phyloP scores from a whole-genome alignment of 192 early-diverging fungal genomes.

The Podila clonocystis region DNA sequence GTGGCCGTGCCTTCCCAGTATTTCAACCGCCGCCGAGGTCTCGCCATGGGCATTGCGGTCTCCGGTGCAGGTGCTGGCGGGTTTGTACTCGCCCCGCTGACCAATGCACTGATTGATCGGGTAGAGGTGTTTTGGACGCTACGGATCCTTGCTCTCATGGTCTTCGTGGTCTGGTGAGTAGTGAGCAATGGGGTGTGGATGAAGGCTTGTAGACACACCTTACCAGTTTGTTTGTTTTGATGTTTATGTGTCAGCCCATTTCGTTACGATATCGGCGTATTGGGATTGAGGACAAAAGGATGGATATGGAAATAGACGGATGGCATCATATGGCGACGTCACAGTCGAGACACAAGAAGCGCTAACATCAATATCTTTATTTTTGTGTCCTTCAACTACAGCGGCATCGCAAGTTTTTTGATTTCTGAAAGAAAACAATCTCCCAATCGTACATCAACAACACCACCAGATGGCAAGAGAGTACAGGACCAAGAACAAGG shows the following conservation, averaged over 20 bases:
- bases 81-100: conserved; percentile 65
- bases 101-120: conserved; percentile 34
- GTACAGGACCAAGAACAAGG: not conserved
- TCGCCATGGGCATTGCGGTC: conserved; percentile 75
- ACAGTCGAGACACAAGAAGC: too few species aligned
- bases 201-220: not conserved
- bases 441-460: not conserved
- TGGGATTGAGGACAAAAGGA: too few species aligned
- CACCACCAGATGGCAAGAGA: not conserved
- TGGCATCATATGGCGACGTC: too few species aligned
- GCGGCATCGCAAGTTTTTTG: conserved; percentile 13
- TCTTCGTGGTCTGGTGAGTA: conserved; percentile 52
- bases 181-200: not conserved
- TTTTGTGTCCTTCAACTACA: not conserved
- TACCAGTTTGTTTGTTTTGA: not conserved
- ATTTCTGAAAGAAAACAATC: conserved; percentile 22
- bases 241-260: not conserved
- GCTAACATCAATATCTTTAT: not conserved
- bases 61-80: conserved; percentile 76
- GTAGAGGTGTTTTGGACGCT: conserved; percentile 53
- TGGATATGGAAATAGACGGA: too few species aligned
- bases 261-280: not conserved
- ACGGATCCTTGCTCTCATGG: conserved; percentile 44
- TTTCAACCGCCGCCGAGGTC: conserved; percentile 64
- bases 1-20: conserved; percentile 71